Evolutionary conservation across 2,329 filamentous ascomycete species (phyloP).

Genomic region (Trichophyton equinum): DNA sequence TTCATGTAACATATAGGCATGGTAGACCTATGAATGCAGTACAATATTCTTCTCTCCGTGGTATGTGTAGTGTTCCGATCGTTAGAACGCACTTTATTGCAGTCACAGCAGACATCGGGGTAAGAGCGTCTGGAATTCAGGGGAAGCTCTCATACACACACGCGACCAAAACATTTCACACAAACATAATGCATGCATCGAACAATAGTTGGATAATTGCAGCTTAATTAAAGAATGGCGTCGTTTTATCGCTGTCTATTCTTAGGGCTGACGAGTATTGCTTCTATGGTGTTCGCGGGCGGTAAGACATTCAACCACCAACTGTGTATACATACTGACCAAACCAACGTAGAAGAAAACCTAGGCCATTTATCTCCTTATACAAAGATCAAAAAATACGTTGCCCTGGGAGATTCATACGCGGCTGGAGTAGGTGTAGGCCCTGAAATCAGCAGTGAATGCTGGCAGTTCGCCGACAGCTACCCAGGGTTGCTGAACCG

Average conservation of each 20-base stretch:
- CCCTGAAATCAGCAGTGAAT: conserved; percentile 10
- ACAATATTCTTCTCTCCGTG: no score
- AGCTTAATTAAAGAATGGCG: neutral
- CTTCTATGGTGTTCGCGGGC: neutral
- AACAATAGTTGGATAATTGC: neutral
- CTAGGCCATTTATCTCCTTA: neutral
- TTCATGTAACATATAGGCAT: neutral
- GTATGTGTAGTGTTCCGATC: no score
- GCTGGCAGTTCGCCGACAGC: conserved; percentile 17
- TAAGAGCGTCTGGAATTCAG: neutral
- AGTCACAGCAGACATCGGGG: neutral
- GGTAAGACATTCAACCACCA: neutral
- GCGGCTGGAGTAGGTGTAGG: conserved; percentile 19
- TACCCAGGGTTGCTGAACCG: conserved; percentile 18
- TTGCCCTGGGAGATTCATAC: conserved; percentile 20
- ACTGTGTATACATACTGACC: neutral
- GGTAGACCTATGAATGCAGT: neutral
- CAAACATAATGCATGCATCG: neutral
- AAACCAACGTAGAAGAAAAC: neutral
- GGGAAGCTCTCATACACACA: neutral
- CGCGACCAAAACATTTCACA: neutral
- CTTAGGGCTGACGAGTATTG: neutral
- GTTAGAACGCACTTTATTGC: neutral
- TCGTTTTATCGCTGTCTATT: neutral
- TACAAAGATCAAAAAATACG: conserved; percentile 12